Conservation (phyloP, 495 filamentous ascomycete genomes). For the Penicillium tannophilum region DNA sequence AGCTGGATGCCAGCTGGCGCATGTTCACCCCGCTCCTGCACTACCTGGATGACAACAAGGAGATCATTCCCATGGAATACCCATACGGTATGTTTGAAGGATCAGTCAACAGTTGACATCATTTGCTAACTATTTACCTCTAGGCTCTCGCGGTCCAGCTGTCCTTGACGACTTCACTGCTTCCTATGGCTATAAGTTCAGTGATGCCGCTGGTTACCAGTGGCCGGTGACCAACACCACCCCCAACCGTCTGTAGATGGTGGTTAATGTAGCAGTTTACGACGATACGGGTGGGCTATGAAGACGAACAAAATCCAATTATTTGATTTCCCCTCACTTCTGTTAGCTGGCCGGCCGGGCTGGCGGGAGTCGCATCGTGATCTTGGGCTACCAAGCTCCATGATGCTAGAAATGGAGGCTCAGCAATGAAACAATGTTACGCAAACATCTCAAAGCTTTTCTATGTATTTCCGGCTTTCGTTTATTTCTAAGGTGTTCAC, state of each 20-base stretch:
- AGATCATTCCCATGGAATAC: conserved; percentile 99
- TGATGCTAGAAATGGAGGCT: conserved; percentile 18
- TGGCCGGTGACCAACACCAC: conserved; percentile 73
- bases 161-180: conserved; percentile 98
- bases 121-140: neutral
- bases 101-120: neutral
- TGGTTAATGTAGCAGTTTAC: conserved; percentile 24
- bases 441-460: conserved; percentile 9
- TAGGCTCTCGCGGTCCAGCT: conserved; percentile 93
- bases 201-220: conserved; percentile 93
- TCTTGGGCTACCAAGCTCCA: conserved; percentile 5
- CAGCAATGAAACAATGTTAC: conserved; percentile 22
- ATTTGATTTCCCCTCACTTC: conserved; percentile 19
- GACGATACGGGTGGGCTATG: conserved; percentile 28
- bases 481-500: neutral
- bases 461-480: conserved; percentile 5
- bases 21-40: conserved; percentile 97
- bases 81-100: conserved; percentile 78
- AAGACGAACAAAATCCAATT: conserved; percentile 33
- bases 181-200: conserved; percentile 98
- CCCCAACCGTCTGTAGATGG: conserved; percentile 68
- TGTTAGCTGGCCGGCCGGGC: conserved; percentile 17
- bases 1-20: conserved; percentile 97
- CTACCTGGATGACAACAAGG: conserved; percentile 98
- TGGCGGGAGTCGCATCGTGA: conserved; percentile 21